These are phyloP conservation scores for Candida ponderosae DNA, from an alignment of 805 yeast species.

Conservation along the genomic window DNA sequence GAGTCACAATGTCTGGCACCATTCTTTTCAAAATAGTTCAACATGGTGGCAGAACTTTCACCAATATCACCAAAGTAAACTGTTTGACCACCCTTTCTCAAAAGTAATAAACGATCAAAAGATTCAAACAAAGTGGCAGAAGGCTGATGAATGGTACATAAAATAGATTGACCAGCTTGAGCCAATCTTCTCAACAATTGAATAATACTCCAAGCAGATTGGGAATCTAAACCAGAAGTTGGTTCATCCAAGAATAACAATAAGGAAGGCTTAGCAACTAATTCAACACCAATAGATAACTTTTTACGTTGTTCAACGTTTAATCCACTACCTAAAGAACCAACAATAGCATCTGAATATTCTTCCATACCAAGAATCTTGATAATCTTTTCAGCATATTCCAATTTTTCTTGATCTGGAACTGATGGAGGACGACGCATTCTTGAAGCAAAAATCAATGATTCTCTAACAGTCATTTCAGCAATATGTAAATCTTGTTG, in stretches of 20 bases:
- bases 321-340: slow-evolving; percentile 40
- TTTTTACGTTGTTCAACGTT: slow-evolving; percentile 46
- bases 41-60: slow-evolving; percentile 42
- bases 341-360: slow-evolving; percentile 31
- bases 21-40: slow-evolving; percentile 52
- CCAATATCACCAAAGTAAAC: slow-evolving; percentile 67
- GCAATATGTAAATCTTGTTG: slow-evolving; percentile 51
- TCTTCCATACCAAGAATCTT: slow-evolving; percentile 40
- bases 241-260: slow-evolving; percentile 52
- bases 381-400: slow-evolving; percentile 31
- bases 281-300: slow-evolving; percentile 46
- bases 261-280: slow-evolving; percentile 46
- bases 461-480: slow-evolving; percentile 44
- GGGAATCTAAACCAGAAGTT: slow-evolving; percentile 52
- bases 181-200: slow-evolving; percentile 42
- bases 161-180: slow-evolving; percentile 45
- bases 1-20: slow-evolving; percentile 57
- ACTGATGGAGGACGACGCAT: slow-evolving; percentile 41
- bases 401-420: slow-evolving; percentile 32
- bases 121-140: slow-evolving; percentile 51
- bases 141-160: slow-evolving; percentile 63
- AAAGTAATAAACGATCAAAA: slow-evolving; percentile 50
- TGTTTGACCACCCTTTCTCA: slow-evolving; percentile 62
- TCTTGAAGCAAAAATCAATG: slow-evolving; percentile 42
- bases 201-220: slow-evolving; percentile 54